Evolutionary conservation across 2,329 filamentous ascomycete genomes (phyloP).

Genomic region (Colletotrichum graminicola): DNA sequence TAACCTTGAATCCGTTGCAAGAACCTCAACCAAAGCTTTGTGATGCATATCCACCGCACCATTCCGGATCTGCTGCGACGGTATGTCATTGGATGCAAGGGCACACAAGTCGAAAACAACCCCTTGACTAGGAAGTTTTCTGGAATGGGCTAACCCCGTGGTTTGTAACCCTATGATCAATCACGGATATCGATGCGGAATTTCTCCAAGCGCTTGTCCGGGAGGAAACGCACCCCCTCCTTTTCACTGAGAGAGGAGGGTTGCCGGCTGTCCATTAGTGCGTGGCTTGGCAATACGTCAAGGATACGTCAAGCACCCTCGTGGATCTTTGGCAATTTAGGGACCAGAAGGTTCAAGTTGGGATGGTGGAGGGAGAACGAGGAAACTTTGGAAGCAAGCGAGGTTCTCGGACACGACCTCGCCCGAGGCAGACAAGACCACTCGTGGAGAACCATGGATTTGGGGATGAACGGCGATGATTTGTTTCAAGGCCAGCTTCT

Average conservation of each 20-base stretch:
- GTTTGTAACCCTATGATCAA: background rate
- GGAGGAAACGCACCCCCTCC: background rate
- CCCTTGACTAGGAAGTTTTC: constrained; percentile 23
- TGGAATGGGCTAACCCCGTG: constrained; percentile 9
- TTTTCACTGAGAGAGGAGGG: background rate
- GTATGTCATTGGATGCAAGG: background rate
- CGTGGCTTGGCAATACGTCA: background rate
- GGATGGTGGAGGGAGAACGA: constrained; percentile 3
- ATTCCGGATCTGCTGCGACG: background rate
- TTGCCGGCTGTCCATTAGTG: background rate
- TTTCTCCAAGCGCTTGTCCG: constrained; percentile 35
- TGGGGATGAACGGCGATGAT: background rate
- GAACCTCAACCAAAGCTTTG: constrained; percentile 29
- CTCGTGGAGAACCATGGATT: background rate
- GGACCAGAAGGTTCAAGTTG: constrained; percentile 4
- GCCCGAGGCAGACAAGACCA: constrained; percentile 6
- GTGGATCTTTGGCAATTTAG: constrained; percentile 32
- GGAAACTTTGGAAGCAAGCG: constrained; percentile 2
- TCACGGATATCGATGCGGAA: constrained; percentile 32
- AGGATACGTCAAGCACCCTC: constrained; percentile 18
- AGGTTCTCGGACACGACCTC: constrained; percentile 14
- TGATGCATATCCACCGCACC: background rate
- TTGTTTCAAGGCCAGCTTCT: constrained; percentile 26
- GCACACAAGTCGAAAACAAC: background rate
- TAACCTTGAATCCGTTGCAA: background rate